Conservation (phyloP, 2,329 filamentous ascomycete species). For the Didymosphaeria variabile region DNA sequence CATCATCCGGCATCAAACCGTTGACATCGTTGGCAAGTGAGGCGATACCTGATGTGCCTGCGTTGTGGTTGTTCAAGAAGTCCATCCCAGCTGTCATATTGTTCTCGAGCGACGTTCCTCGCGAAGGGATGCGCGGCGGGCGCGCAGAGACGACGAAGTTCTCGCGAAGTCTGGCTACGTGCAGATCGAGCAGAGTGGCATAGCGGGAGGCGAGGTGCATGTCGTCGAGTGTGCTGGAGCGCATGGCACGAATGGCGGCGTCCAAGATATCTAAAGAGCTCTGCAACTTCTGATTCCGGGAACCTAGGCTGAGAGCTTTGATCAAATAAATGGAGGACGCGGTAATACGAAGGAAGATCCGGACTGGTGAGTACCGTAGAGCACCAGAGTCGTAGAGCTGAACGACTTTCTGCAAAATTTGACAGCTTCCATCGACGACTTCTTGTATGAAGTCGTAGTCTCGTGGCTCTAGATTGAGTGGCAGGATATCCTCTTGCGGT, state of each 20-base stretch:
- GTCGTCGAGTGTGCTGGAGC: constrained; percentile 60
- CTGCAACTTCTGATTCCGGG: constrained; percentile 59
- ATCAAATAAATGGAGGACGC: constrained; percentile 65
- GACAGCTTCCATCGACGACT: constrained; percentile 63
- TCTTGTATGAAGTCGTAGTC: constrained; percentile 66
- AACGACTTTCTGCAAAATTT: constrained; percentile 61
- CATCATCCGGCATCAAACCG: constrained; percentile 48
- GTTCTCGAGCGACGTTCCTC: constrained; percentile 41
- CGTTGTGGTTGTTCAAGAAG: constrained; percentile 48
- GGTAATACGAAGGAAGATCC: constrained; percentile 63
- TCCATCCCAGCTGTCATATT: constrained; percentile 44
- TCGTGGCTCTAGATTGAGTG: constrained; percentile 57
- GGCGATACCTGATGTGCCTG: constrained; percentile 46
- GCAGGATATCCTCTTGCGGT: constrained; percentile 50
- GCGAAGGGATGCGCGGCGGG: constrained; percentile 46
- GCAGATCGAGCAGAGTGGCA: constrained; percentile 58
- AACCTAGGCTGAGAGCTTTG: constrained; percentile 60
- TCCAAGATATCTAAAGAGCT: constrained; percentile 60
- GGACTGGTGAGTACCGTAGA: constrained; percentile 62
- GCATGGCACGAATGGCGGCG: constrained; percentile 58
- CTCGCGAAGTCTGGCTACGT: constrained; percentile 48
- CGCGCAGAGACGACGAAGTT: constrained; percentile 49
- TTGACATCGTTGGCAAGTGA: constrained; percentile 46
- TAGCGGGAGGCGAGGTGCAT: constrained; percentile 63
- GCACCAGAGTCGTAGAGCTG: constrained; percentile 57